These are phyloP conservation scores for Friedmanniomyces simplex DNA, from an alignment of 495 filamentous ascomycete genomes.

Conservation along the genomic window DNA sequence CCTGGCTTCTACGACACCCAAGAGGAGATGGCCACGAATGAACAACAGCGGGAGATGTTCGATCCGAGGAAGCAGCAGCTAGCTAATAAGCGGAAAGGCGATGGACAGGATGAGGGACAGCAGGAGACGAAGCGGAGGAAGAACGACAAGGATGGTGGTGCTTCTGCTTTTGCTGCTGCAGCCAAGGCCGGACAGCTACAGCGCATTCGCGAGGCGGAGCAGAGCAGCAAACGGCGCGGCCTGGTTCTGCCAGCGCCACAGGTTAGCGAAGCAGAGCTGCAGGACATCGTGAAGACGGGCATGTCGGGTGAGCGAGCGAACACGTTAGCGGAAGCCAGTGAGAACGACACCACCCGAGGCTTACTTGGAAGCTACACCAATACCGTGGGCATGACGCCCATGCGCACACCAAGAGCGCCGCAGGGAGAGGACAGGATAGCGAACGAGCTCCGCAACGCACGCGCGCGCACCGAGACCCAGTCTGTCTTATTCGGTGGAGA, in stretches of 20 bases:
- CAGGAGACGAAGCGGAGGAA: slow-evolving; percentile 66
- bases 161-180: slow-evolving; percentile 73
- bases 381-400: slow-evolving; percentile 74
- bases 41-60: slow-evolving; percentile 76
- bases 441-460: slow-evolving; percentile 92
- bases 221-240: slow-evolving; percentile 78
- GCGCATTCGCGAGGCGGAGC: slow-evolving; percentile 90
- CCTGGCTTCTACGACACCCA: slow-evolving; percentile 88
- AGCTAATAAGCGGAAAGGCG: slow-evolving; percentile 90
- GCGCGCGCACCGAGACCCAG: slow-evolving; percentile 84
- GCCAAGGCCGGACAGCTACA: slow-evolving; percentile 92
- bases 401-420: slow-evolving; percentile 80
- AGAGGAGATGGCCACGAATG: slow-evolving; percentile 71
- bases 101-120: slow-evolving; percentile 63
- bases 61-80: slow-evolving; percentile 92
- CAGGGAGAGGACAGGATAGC: slow-evolving; percentile 90
- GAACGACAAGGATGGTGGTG: slow-evolving; percentile 66
- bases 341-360: slow-evolving; percentile 76
- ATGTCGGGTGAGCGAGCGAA: slow-evolving; percentile 87
- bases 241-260: slow-evolving; percentile 78
- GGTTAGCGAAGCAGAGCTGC: slow-evolving; percentile 82
- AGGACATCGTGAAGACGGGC: slow-evolving; percentile 98
- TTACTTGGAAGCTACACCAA: slow-evolving; percentile 74
- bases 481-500: slow-evolving; percentile 93
- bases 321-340: slow-evolving; percentile 60